Evolutionary conservation across 805 yeast species (phyloP).

Genomic region (Lipomyces mesembrius): DNA sequence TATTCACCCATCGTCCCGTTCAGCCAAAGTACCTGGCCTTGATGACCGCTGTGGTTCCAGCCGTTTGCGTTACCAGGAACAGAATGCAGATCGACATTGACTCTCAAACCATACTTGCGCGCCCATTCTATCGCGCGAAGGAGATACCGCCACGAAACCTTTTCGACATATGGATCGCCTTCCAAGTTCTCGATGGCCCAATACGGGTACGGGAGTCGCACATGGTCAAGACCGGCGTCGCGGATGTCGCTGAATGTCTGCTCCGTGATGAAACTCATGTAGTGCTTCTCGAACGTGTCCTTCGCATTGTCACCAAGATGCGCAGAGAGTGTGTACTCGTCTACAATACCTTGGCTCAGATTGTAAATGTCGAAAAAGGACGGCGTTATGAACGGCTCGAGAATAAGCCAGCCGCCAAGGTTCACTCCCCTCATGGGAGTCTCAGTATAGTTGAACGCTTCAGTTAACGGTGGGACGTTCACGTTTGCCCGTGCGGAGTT

Average conservation of each 20-base stretch:
- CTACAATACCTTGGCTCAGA: slow-evolving; percentile 54
- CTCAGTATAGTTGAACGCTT: slow-evolving; percentile 41
- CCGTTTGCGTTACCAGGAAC: slow-evolving; percentile 88
- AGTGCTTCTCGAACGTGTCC: slow-evolving; percentile 63
- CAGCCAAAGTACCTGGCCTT: slow-evolving; percentile 53
- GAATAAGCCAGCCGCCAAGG: slow-evolving; percentile 86
- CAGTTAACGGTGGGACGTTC: slow-evolving; percentile 42
- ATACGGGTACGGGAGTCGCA: slow-evolving; percentile 90
- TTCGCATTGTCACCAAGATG: slow-evolving; percentile 63
- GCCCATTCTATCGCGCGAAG: slow-evolving; percentile 74
- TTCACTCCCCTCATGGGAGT: slow-evolving; percentile 66
- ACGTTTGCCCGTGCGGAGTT: slow-evolving; percentile 42
- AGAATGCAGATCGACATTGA: slow-evolving; percentile 80
- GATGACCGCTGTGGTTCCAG: slow-evolving; percentile 76
- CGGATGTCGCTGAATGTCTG: slow-evolving; percentile 66
- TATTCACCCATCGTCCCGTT: slow-evolving; percentile 56
- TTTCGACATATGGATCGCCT: slow-evolving; percentile 77
- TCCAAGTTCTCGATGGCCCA: slow-evolving; percentile 78
- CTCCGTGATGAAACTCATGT: slow-evolving; percentile 79
- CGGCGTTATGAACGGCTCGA: slow-evolving; percentile 86
- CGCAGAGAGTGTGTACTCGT: slow-evolving; percentile 71
- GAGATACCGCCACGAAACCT: slow-evolving; percentile 60
- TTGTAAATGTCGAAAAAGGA: slow-evolving; percentile 60
- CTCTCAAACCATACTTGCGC: slow-evolving; percentile 59
- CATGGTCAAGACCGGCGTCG: slow-evolving; percentile 73